Conservation (phyloP, 2,329 filamentous ascomycete genomes). For the Penicillium griseofulvum region DNA sequence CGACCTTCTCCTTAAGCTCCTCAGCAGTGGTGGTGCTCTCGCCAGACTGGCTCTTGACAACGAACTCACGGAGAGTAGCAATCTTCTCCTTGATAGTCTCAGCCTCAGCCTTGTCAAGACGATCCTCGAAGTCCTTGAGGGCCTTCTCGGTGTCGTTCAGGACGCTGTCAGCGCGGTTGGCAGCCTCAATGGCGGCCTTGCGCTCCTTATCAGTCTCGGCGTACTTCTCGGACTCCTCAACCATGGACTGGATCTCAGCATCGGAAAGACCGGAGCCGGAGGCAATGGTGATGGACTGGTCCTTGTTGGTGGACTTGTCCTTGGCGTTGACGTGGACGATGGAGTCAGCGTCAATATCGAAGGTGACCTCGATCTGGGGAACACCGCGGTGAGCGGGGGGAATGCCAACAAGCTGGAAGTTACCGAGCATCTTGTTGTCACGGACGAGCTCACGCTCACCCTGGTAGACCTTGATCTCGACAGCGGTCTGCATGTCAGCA, state of each 20-base stretch:
- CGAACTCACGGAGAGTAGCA: constrained; percentile 75
- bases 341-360: constrained; percentile 97
- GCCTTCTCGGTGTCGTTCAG: constrained; percentile 98
- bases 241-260: constrained; percentile 93
- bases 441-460: constrained; percentile 98
- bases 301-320: constrained; percentile 99
- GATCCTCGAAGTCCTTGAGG: constrained; percentile 92
- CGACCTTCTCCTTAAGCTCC: constrained; percentile 97
- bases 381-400: constrained; percentile 94
- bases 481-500: constrained; percentile 95
- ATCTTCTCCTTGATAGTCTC: constrained; percentile 96
- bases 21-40: constrained; percentile 82
- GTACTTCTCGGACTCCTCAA: constrained; percentile 96
- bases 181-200: constrained; percentile 90
- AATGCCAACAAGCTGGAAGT: constrained; percentile 99
- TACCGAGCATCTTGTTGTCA: constrained; percentile 97
- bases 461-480: constrained; percentile 99
- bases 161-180: constrained; percentile 95
- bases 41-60: constrained; percentile 90
- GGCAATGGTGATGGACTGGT: constrained; percentile 98
- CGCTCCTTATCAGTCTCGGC: constrained; percentile 94
- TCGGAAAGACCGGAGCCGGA: constrained; percentile 97
- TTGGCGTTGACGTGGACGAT: constrained; percentile 98
- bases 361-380: constrained; percentile 95
- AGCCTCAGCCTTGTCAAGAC: constrained; percentile 93